Base-by-base conservation (phyloP, 148 eudicot genomes). In the Agrostemma githago region DNA sequence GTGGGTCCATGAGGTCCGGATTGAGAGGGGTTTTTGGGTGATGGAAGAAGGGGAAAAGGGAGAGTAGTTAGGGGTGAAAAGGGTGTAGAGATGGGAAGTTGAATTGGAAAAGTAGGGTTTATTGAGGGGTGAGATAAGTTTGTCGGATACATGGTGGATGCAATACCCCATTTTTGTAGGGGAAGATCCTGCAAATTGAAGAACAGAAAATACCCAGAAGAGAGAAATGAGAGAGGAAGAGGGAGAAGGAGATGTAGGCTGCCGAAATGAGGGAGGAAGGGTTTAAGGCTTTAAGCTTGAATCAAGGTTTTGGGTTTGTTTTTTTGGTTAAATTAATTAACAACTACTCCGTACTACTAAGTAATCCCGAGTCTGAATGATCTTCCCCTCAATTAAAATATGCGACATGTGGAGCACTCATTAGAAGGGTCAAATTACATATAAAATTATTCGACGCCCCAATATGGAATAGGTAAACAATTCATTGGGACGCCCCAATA, bases 121-220 rank as follows among this genome's bases (percentile, higher is more conserved):
- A 61, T 62, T 59, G 8, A 67, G 74, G 56, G 66, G 54, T 38
- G 82, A 76, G 3, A 72, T 72, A 53, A 80, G 37, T 51, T 72
- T 76, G 38, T 75, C 58, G 3, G 82, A 39, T 7, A 71, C 1
- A 14, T 80, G 72, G 5, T 76, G 61, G 3, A 80, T 72, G 39
- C 70, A 67, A 7, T 61, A 72, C 57, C 77, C 77, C 83, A 80
- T 80, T 72, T 8, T 43, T 56, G 7, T 37, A 8, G 56, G 56
- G 56, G n/a, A 48, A 73, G n/a, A 15, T 58, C 63, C 68, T 58
- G 7, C 76, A 26, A 63, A 74, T 53, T 59, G 3, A 39, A 19
- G 48, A 41, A 2, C 4, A 53, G 11, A 7, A 54, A 48, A 21
- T 51, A 48, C 5, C 2, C 3, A 66, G 53, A 7, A 48, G 44